phyloP scores from a whole-genome alignment of 2,329 filamentous ascomycete species.

The Ophioceras dolichostomum region DNA sequence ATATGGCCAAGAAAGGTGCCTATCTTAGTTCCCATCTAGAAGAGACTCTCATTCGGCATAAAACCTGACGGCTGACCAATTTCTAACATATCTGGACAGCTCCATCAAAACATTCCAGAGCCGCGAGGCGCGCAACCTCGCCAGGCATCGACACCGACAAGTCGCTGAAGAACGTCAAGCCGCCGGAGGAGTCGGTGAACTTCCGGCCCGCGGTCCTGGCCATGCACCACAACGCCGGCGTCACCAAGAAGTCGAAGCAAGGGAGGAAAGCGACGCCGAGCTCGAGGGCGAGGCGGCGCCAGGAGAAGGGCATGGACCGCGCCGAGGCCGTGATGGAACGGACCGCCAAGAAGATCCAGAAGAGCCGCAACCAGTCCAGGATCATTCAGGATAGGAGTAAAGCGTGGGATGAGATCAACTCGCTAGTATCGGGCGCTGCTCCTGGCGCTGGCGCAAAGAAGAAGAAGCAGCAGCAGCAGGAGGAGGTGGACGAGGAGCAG shows the following conservation, averaged over 20 bases:
- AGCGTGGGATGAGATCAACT: conserved; percentile 48
- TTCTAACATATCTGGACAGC: conserved; percentile 24
- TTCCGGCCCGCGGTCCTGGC: conserved; percentile 55
- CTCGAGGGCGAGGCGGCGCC: conserved; percentile 39
- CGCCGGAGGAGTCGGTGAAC: conserved; percentile 33
- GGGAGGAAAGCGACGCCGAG: conserved; percentile 42
- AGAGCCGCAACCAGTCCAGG: conserved; percentile 36
- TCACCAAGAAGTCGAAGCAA: conserved; percentile 53
- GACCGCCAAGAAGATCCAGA: conserved; percentile 41
- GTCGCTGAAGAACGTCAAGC: conserved; percentile 48
- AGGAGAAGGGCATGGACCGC: conserved; percentile 44
- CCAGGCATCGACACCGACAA: conserved; percentile 61
- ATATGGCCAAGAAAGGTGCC: conserved; percentile 9
- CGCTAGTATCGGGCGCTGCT: not conserved
- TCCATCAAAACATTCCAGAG: conserved; percentile 59
- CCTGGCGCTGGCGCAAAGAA: not conserved
- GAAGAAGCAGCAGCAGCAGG: conserved; percentile 4
- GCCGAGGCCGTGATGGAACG: conserved; percentile 48
- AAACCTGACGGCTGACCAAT: too few species aligned
- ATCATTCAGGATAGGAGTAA: conserved; percentile 36
- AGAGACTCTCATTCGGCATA: not conserved
- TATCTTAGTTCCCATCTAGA: too few species aligned
- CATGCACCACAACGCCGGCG: conserved; percentile 53
- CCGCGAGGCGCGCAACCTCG: conserved; percentile 59
- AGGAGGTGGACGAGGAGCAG: conserved; percentile 4